Base-by-base conservation (phyloP, 1,139 yeast genomes). In the Wickerhamiella infanticola region DNA sequence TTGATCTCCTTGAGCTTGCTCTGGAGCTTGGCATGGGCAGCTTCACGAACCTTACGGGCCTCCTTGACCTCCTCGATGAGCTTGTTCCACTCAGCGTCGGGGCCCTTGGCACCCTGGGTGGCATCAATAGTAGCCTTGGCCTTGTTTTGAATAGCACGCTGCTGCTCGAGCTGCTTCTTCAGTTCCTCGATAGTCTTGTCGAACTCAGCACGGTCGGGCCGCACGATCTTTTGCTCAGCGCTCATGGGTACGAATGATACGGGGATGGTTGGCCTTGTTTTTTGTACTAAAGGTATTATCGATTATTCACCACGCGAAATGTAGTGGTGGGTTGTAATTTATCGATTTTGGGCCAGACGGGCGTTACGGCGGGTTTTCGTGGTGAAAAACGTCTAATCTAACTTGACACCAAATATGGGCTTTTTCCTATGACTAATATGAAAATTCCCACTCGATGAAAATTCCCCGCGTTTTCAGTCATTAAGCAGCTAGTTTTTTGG, bases 1-100 rank as follows among this genome's bases (percentile, higher is more conserved):
- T 79, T 81, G 63, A 88, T 75, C 65, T 81, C 85, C 53, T 80
- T 86, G 59, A 75, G 74, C 58, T 84, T 66, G 79, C 69, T 52
- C 43, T 42, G 44, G 45, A 50, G 50, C 24, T 40, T 25, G 33
- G 48, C 47, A 73, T 75, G 51, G 78, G 75, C 69, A 24, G 35
- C 41, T 45, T 50, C 53, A 36, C 85, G 96, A 49, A 71, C 66
- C 65, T 75, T 74, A 61, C 77, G 69, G 58, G 84, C 72, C 45
- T 71, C 73, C 58, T 74, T 76, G 58, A 85, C 75, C 63, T 81
- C 74, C 45, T 70, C 68, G 53, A 77, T 80, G 59, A 86, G 75
- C 51, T 69, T 69, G 60, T 78, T 76, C 63, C 83, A 78, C 58
- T 72, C 77, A 51, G 75, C 78, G 41, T 50, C 50, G 35, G 36